A percentile compares a stretch with the other conserved stretches of the same genome.
Evolutionary conservation across 495 filamentous ascomycete species (phyloP).

Genomic region (Lepidopterella palustris): DNA sequence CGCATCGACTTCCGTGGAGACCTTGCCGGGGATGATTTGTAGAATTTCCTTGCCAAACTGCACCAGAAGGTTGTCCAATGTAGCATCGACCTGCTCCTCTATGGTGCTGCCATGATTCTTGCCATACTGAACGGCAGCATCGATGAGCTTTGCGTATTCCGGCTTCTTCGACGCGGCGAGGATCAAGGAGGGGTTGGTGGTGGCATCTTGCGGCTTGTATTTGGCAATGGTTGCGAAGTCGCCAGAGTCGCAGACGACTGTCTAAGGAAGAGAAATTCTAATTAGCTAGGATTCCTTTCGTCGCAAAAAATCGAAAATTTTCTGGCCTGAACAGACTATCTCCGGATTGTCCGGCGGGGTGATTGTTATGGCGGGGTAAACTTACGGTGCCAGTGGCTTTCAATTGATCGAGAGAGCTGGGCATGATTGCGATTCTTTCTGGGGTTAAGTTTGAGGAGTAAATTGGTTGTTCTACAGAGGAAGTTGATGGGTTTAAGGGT

Average conservation of each 20-base stretch:
- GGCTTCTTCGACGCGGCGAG: conserved; percentile 96
- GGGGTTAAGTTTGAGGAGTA: background rate
- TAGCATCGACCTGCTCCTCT: conserved; percentile 45
- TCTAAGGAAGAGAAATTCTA: conserved; percentile 43
- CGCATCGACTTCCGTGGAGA: conserved; percentile 97
- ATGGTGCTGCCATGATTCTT: conserved; percentile 61
- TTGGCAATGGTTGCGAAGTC: conserved; percentile 84
- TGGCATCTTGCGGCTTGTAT: conserved; percentile 99
- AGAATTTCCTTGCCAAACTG: conserved; percentile 98
- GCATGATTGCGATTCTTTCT: conserved; percentile 46
- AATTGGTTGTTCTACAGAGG: background rate
- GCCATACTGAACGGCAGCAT: conserved; percentile 76
- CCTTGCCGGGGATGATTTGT: conserved; percentile 92
- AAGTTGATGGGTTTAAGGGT: conserved; percentile 1
- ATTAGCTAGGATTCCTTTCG: background rate
- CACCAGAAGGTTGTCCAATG: conserved; percentile 79
- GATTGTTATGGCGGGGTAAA: conserved; percentile 37
- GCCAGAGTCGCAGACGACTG: conserved; percentile 95
- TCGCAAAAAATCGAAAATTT: background rate
- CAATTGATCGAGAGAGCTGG: conserved; percentile 87
- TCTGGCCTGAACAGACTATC: background rate
- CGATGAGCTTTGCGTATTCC: conserved; percentile 90
- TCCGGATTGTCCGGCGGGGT: conserved; percentile 18
- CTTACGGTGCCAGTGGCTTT: conserved; percentile 93
- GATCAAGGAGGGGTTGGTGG: conserved; percentile 98